Base-by-base conservation (phyloP, 208 protist genomes). In the Paratrypanosoma confusum region DNA sequence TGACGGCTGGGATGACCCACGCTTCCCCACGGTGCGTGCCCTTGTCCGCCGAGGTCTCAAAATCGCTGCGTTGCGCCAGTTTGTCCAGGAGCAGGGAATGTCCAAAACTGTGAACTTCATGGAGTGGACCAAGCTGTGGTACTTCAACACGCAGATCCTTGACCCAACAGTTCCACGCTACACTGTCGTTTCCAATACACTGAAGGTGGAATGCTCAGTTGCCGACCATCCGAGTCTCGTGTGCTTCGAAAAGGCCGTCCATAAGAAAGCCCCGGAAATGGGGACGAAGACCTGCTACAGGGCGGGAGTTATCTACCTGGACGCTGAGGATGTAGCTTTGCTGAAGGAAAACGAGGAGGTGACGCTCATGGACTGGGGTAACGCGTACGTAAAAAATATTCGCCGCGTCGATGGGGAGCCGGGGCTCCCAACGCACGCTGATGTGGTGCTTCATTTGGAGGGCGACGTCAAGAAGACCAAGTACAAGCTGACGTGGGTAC, bases 351-450 rank as follows among this genome's bases (percentile, higher is more conserved):
- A 83, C 38, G 96, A 97, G 18, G 94, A 99, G 61, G 77, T 99
- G 37, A 99, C 97, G 3, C 74, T 99, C 22, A 98, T 99, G 95
- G 75, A 96, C 60, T 99, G 96, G 96, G 95, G 97, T 55, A 99
- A 99, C 69, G 81, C 81, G 4, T 90, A 90, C 37, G 66, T 87
- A 23, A 72, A 75, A 38, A 65, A 84, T 43, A 86, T 93, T 40
- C 69, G 83, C 42, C 50, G 48, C 14, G 40, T 51, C 6, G 45
- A 57, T 29, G 54, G 46, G 24, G 47, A 57, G 14, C 56, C 53
- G 29, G 63, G 43, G 33, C 40, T 72, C 8, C 71, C 80, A 4
- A 81, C 67, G 4, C 65, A 81, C 31, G 82, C 81, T 27, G 67
- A 63, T 37, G 72, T 83, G 33, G 61, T 76, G 38, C 70, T 96